These are phyloP conservation scores for Eimeria falciformis DNA, from an alignment of 169 alveolate genomes.

Conservation along the genomic window DNA sequence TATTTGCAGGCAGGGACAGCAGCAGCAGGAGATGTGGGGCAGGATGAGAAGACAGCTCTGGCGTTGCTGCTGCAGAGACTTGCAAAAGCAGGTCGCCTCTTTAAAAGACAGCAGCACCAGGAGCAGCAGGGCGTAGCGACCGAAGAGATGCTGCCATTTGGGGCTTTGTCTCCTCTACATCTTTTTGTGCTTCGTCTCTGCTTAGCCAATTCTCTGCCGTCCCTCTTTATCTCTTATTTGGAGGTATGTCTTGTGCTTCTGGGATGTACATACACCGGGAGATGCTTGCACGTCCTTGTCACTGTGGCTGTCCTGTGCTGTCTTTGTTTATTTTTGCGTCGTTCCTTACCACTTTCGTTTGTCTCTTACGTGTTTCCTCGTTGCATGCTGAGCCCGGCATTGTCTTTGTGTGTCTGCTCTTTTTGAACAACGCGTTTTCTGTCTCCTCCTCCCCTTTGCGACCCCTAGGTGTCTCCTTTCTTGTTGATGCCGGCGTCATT, in stretches of 20 bases:
- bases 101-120: conserved; percentile 37
- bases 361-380: background rate
- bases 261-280: background rate
- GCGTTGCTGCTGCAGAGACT: conserved; percentile 79
- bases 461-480: background rate
- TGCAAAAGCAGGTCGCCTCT: conserved; percentile 78
- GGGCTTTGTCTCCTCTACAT: conserved; percentile 79
- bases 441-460: background rate
- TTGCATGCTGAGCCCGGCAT: background rate
- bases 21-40: background rate
- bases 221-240: conserved; percentile 30
- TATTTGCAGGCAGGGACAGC: conserved; percentile 54
- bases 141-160: conserved; percentile 76
- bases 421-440: no score
- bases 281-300: background rate
- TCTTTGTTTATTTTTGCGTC: background rate
- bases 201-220: conserved; percentile 73
- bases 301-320: background rate
- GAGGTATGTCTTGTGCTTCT: background rate
- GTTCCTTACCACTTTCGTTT: background rate
- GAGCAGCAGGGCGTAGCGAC: background rate
- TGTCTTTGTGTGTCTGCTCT: background rate
- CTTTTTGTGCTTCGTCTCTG: conserved; percentile 78
- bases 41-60: conserved; percentile 60
- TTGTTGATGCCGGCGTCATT: background rate